Conservation (phyloP, 1,139 yeast species). For the Zhuliangozyma blackwelliae region DNA sequence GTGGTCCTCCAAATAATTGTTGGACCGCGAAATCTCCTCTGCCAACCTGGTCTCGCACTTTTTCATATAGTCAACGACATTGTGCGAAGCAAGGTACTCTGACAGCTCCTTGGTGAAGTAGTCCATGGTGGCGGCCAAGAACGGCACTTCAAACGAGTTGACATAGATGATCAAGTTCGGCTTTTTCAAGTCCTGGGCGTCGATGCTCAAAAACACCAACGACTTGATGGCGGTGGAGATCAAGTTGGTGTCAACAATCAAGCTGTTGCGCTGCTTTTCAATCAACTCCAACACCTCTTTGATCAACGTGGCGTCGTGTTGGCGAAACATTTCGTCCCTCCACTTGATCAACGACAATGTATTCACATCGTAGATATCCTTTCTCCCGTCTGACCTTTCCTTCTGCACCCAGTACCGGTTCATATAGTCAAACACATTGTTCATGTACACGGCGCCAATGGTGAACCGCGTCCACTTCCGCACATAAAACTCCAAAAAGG, state of each 20-base stretch:
- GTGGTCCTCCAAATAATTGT: slow-evolving; percentile 79
- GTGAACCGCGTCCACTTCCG: slow-evolving; percentile 85
- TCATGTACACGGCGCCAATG: slow-evolving; percentile 86
- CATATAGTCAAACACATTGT: slow-evolving; percentile 92
- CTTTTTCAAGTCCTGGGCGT: slow-evolving; percentile 77
- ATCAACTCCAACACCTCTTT: slow-evolving; percentile 73
- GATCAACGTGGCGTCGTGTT: slow-evolving; percentile 56
- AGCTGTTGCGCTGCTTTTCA: slow-evolving; percentile 75
- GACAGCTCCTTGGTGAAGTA: slow-evolving; percentile 72
- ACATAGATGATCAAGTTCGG: slow-evolving; percentile 80
- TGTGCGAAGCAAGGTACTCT: slow-evolving; percentile 62
- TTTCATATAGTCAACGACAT: slow-evolving; percentile 86
- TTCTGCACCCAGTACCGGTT: slow-evolving; percentile 97
- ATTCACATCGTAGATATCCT: slow-evolving; percentile 86
- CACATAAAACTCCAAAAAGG: slow-evolving; percentile 80
- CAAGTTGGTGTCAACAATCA: slow-evolving; percentile 62
- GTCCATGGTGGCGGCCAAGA: slow-evolving; percentile 66
- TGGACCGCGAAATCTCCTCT: slow-evolving; percentile 78
- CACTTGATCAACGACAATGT: slow-evolving; percentile 84
- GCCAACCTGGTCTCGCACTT: slow-evolving; percentile 78
- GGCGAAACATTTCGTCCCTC: slow-evolving; percentile 78
- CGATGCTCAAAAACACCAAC: slow-evolving; percentile 73
- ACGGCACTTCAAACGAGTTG: slow-evolving; percentile 71
- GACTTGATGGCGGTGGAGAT: slow-evolving; percentile 79
- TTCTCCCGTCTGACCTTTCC: slow-evolving; percentile 92